Conservation (phyloP, 352 stramenopile species). For the Phytopythium litorale region DNA sequence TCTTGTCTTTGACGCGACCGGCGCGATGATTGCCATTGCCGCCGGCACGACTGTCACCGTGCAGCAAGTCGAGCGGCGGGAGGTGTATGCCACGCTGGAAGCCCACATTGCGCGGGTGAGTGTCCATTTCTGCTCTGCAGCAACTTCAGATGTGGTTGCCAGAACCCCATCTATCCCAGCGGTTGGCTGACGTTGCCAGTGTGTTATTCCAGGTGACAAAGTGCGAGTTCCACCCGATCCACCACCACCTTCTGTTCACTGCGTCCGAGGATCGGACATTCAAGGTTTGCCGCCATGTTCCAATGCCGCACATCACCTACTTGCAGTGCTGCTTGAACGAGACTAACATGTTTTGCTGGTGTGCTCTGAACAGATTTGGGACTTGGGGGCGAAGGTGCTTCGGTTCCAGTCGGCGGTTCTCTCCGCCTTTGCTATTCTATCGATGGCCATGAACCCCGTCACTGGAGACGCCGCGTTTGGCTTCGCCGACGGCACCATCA, state of each 20-base stretch:
- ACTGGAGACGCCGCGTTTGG: slow-evolving; percentile 65
- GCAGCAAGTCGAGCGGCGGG: slow-evolving; percentile 42
- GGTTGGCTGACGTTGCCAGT: background rate
- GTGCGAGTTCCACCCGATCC: slow-evolving; percentile 68
- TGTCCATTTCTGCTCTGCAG: background rate
- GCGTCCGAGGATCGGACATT: slow-evolving; percentile 82
- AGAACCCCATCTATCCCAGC: background rate
- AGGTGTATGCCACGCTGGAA: slow-evolving; percentile 64
- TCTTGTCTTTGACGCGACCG: slow-evolving; percentile 63
- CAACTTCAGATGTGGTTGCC: background rate
- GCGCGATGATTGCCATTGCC: slow-evolving; percentile 52
- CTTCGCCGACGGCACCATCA: slow-evolving; percentile 66
- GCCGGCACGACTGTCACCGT: slow-evolving; percentile 51
- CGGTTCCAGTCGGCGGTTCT: slow-evolving; percentile 78
- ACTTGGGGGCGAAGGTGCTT: slow-evolving; percentile 50
- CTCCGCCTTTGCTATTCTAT: slow-evolving; percentile 71
- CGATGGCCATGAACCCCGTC: slow-evolving; percentile 49
- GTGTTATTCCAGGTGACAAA: slow-evolving; percentile 44
- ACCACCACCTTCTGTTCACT: slow-evolving; percentile 65
- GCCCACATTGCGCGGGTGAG: slow-evolving; percentile 57
- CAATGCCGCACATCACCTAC: background rate
- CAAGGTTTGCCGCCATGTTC: slow-evolving; percentile 33
- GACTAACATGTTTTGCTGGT: background rate
- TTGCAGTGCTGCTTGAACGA: background rate
- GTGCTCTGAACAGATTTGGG: slow-evolving; percentile 53